Evolutionary conservation across 1,284 basidiomycete species (phyloP).

Genomic region (Singerocomus inundabilis): DNA sequence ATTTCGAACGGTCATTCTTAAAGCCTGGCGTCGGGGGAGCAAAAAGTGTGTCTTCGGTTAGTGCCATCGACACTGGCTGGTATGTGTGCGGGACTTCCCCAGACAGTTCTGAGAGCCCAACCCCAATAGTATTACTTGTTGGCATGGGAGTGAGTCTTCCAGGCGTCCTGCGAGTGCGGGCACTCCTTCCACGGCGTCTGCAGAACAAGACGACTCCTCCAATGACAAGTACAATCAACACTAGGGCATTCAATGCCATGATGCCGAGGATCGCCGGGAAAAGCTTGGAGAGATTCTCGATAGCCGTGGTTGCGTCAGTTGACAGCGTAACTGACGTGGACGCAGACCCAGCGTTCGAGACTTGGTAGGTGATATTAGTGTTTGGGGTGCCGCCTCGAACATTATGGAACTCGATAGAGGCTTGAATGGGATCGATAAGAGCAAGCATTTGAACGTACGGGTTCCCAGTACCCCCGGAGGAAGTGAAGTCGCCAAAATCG

Average conservation of each 20-base stretch:
- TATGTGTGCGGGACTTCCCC: conserved; percentile 44
- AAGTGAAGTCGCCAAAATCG: conserved; percentile 79
- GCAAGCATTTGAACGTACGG: conserved; percentile 75
- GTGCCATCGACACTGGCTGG: conserved; percentile 72
- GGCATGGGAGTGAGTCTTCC: conserved; percentile 59
- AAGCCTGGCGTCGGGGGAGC: conserved; percentile 60
- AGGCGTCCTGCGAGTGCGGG: conserved; percentile 39
- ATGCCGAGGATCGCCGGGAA: conserved; percentile 69
- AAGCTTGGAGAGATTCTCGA: conserved; percentile 59
- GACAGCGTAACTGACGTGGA: conserved; percentile 52
- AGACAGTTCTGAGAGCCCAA: conserved; percentile 12
- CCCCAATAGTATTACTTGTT: conserved; percentile 17
- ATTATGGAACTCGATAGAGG: conserved; percentile 66
- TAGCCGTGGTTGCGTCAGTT: conserved; percentile 50
- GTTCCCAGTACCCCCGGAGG: conserved; percentile 58
- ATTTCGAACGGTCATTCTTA: conserved; percentile 41
- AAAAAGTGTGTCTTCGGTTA: conserved; percentile 71
- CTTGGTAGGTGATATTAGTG: conserved; percentile 66
- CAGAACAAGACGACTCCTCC: conserved; percentile 52
- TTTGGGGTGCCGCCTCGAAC: conserved; percentile 60
- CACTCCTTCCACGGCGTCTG: conserved; percentile 39
- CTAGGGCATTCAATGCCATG: conserved; percentile 69
- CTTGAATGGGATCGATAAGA: conserved; percentile 63
- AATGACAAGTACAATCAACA: conserved; percentile 54
- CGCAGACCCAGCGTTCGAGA: conserved; percentile 42